Percentiles rank a stretch among this genome's conserved stretches.
Conservation (phyloP, 2,329 filamentous ascomycete species). For the Diplodia seriata region DNA sequence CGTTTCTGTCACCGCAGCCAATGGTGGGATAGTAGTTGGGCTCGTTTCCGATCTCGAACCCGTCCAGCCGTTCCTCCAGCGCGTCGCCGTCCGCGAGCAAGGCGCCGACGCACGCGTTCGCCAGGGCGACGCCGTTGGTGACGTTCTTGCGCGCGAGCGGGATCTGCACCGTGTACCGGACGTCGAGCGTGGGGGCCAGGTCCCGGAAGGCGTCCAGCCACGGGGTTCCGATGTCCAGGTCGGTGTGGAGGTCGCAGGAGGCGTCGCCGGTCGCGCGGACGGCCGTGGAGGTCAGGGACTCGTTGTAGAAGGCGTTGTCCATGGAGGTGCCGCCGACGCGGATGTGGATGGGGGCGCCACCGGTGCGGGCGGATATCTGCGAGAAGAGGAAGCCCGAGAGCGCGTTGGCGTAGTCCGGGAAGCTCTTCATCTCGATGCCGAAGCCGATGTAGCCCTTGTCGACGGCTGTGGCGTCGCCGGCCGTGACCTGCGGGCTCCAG, state of each 20-base stretch:
- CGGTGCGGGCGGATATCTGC: not conserved
- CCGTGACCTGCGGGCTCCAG: not conserved
- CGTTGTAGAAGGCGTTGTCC: not conserved
- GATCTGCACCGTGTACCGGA: not conserved
- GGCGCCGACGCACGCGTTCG: not conserved
- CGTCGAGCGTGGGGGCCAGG: not conserved
- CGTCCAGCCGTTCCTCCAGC: not conserved
- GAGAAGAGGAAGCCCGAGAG: not conserved
- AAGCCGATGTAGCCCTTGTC: constrained; percentile 8
- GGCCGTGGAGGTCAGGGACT: not conserved
- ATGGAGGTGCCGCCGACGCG: constrained; percentile 10
- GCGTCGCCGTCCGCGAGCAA: not conserved
- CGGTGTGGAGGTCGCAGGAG: not conserved
- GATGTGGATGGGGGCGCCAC: not conserved
- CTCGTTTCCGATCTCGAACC: constrained; percentile 5
- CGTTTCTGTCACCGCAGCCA: not conserved
- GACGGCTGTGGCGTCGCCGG: not conserved
- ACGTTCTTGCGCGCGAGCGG: constrained; percentile 3
- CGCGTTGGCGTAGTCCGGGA: constrained; percentile 1
- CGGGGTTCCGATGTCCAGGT: not conserved
- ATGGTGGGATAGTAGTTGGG: not conserved
- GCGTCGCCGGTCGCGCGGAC: not conserved
- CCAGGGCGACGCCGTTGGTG: not conserved
- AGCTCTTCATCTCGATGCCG: constrained; percentile 12
- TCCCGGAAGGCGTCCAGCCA: not conserved